Percentiles rank a stretch among this genome's conserved stretches.
Evolutionary conservation across 129 eudicot genomes (phyloP).

Genomic region (Cynara cardunculus): DNA sequence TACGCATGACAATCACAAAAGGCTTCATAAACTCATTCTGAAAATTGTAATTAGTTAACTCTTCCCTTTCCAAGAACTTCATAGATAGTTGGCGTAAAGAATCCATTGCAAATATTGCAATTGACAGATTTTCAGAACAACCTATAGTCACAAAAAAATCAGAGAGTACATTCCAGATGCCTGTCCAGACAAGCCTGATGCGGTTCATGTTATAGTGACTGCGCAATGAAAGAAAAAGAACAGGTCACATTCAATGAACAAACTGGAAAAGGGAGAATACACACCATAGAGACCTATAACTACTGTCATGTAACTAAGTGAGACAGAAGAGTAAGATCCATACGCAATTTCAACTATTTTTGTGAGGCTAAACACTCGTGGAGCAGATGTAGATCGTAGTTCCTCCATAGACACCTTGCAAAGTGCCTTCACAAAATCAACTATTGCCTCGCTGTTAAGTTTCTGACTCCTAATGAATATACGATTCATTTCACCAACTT

Average conservation of each 20-base stretch:
- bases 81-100: constrained; percentile 91
- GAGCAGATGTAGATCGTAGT: constrained; percentile 85
- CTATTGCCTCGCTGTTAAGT: constrained; percentile 87
- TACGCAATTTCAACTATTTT: constrained; percentile 99
- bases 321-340: constrained; percentile 22
- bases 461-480: constrained; percentile 85
- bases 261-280: neutral
- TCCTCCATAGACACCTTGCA: constrained; percentile 98
- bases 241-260: neutral
- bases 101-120: constrained; percentile 99
- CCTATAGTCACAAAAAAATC: constrained; percentile 92
- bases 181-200: constrained; percentile 94
- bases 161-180: constrained; percentile 89
- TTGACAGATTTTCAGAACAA: constrained; percentile 91
- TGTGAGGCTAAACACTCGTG: constrained; percentile 94
- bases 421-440: constrained; percentile 92
- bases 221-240: constrained; percentile 22
- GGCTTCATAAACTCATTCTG: constrained; percentile 99
- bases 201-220: constrained; percentile 99
- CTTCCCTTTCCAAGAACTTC: constrained; percentile 97
- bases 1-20: constrained; percentile 96
- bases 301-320: constrained; percentile 1
- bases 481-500: constrained; percentile 93
- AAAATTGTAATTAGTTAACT: constrained; percentile 93
- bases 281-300: neutral